A percentile compares a stretch with the other conserved stretches of the same genome.
These are phyloP conservation scores for Mrakiaceae sp. DNA, from an alignment of 1,284 basidiomycete genomes.

Conservation along the genomic window DNA sequence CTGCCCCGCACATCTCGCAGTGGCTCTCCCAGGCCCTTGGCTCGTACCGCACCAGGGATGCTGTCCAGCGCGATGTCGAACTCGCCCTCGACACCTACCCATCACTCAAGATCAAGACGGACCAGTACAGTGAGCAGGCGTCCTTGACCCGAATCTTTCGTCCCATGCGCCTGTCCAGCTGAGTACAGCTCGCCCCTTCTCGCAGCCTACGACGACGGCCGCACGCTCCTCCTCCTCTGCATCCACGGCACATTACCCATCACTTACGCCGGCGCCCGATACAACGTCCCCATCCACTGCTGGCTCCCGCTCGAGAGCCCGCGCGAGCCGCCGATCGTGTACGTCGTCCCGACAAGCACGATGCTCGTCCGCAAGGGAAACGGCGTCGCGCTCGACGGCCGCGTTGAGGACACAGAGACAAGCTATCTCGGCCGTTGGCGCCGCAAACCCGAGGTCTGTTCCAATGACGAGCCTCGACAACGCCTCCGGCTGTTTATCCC, in stretches of 20 bases:
- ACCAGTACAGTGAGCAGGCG: constrained; percentile 66
- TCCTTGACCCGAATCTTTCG: constrained; percentile 20
- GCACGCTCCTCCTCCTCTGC: constrained; percentile 79
- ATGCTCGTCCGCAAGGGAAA: constrained; percentile 76
- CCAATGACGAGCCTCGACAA: background rate
- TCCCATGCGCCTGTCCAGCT: background rate
- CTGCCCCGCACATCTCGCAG: constrained; percentile 39
- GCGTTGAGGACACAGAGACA: constrained; percentile 36
- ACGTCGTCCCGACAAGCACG: constrained; percentile 84
- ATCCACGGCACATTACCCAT: constrained; percentile 87
- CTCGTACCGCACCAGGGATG: constrained; percentile 51
- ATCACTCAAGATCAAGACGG: constrained; percentile 74
- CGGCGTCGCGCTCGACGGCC: constrained; percentile 73
- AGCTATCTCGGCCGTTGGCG: constrained; percentile 68
- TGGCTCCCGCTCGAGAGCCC: constrained; percentile 83
- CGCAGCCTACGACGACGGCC: constrained; percentile 83
- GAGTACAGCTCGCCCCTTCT: background rate
- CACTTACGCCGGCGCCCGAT: constrained; percentile 57
- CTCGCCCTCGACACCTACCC: constrained; percentile 48
- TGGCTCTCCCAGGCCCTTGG: constrained; percentile 64
- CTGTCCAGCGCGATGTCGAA: constrained; percentile 54
- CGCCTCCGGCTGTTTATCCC: too few relatives aligned
- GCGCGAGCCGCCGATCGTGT: constrained; percentile 68
- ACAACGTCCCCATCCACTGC: constrained; percentile 86
- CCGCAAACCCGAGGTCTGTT: constrained; percentile 66